These are phyloP conservation scores for Terfezia claveryi DNA, from an alignment of 495 filamentous ascomycete species.

Conservation along the genomic window DNA sequence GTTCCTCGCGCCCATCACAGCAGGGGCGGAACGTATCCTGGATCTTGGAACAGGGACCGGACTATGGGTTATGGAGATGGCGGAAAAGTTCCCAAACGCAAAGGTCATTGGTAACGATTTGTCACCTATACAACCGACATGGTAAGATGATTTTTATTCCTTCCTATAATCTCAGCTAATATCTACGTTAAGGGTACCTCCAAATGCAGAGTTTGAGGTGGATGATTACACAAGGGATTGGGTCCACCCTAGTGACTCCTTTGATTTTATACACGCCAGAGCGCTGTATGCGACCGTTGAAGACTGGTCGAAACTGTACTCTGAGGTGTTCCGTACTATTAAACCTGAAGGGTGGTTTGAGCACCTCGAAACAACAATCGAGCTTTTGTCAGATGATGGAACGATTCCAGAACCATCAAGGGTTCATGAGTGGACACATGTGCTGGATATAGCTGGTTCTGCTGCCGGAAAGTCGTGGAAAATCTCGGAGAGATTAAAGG, in stretches of 20 bases:
- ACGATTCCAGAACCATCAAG: neutral
- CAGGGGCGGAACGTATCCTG: slow-evolving; percentile 35
- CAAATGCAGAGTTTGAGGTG: slow-evolving; percentile 26
- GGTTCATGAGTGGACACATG: slow-evolving; percentile 6
- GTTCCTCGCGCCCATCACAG: slow-evolving; percentile 34
- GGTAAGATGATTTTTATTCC: slow-evolving; percentile 1
- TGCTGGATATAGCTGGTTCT: slow-evolving; percentile 5
- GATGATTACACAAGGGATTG: slow-evolving; percentile 33
- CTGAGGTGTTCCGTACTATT: too few relatives aligned
- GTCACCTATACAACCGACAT: slow-evolving; percentile 30
- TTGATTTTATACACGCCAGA: slow-evolving; percentile 43
- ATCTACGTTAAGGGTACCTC: slow-evolving; percentile 6
- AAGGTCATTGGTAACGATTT: slow-evolving; percentile 38
- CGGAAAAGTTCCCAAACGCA: slow-evolving; percentile 25
- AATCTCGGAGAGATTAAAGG: slow-evolving; percentile 7
- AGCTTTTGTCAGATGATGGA: slow-evolving; percentile 4
- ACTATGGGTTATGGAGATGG: slow-evolving; percentile 34
- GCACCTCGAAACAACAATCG: slow-evolving; percentile 25
- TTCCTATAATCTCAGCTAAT: neutral
- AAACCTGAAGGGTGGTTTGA: slow-evolving; percentile 24
- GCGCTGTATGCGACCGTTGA: slow-evolving; percentile 30
- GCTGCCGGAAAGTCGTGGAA: slow-evolving; percentile 7
- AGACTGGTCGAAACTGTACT: slow-evolving; percentile 29
- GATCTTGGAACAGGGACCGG: slow-evolving; percentile 43
- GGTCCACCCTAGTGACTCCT: slow-evolving; percentile 28